Base-by-base conservation (phyloP, 176 grass and related monocot genomes). In the Triticum aestivum region DNA sequence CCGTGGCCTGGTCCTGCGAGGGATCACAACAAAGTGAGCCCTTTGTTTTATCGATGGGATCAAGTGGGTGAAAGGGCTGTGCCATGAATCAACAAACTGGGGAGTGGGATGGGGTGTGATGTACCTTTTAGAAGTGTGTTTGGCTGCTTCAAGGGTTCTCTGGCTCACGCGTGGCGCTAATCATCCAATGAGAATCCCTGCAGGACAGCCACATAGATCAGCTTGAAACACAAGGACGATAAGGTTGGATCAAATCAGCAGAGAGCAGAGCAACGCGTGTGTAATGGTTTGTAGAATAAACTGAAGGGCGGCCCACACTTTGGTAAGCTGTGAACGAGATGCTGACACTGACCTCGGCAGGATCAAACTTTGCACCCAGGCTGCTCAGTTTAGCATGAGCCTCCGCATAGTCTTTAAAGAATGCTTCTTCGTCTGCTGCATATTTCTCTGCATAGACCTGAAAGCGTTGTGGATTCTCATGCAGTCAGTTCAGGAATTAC, bases 301-400 rank as follows among this genome's bases (percentile, higher is more conserved):
- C 34, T 70, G 3, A 32, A 26, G 45, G 51, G 44, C 20, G 1
- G 15, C 49, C 34, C 13, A 2, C 9, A 3, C 4, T 18, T 18
- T 38, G n/a, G 58, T 73, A 64, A 79, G 71, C 0, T 30, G 68
- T 12, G 73, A 17, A 65, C 8, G 3, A 23, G 29, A 87, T 52
- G 37, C 32, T 81, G 32, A 6, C 44, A 83, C 73, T 68, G 18
- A 96, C 94, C 94, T 96, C 89, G 27, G 94, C 87, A 33, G 94
- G 97, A 84, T 86, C 73, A 65, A 96, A 99, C 81, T 91, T 88
- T 44, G 97, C 77, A 72, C 97, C 97, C 32, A 91, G 69, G 67
- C 96, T 93, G 89, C 97, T 99, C 52, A 99, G 87, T 86, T 99
- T 96, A 82, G 97, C 94, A 91, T 99, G 97, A 79, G 97, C 92